Base-by-base conservation (phyloP, 2,329 filamentous ascomycete species). In the Diaporthe nobilis region DNA sequence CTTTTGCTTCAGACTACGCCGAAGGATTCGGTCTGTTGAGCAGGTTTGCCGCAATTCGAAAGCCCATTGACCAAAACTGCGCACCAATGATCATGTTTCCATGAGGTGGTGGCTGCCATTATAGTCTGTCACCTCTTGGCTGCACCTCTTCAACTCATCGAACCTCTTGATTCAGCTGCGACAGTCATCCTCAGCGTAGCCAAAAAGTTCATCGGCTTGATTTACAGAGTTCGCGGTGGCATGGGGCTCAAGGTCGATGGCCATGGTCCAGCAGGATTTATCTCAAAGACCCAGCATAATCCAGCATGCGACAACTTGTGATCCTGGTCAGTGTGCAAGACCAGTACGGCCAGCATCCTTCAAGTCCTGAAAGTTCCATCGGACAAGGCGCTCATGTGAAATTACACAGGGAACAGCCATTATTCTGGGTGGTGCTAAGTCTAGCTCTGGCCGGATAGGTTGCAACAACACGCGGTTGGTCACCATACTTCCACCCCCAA, bases 381-480 rank as follows among this genome's bases (percentile, higher is more conserved):
- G 47, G 13, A 53, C 31, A 68, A 53, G 22, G 28, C 22, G 31
- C n/a, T 28, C 31, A 28, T 37, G 22, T 34, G 47, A 20, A 20
- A 34, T 68, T 28, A 28, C 31, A 25, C 31, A 34, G 9, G 4
- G 34, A 34, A 31, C 65, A 28, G 65, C 34, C 34, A 22, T 42
- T 20, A 55, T 31, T 55, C 25, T 70, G 65, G 49, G 37, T 39
- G 49, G 34, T 70, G 65, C 47, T 28, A 39, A n/a, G 65, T 39
- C 15, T 28, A 53, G 49, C n/a, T n/a, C 25, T 8, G 42, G 34
- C n/a, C 34, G 15, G 42, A 15, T 25, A 25, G 44, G n/a, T 13
- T 70, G 47, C 65, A 42, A 39, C n/a, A 53, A 70, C n/a, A 70
- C 34, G 22, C 31, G 34, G 31, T 55, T 42, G 65, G 47, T 53